A percentile compares a stretch with the other conserved stretches of the same genome.
phyloP scores from a whole-genome alignment of 331 rosid species.

The Malus hybrid region DNA sequence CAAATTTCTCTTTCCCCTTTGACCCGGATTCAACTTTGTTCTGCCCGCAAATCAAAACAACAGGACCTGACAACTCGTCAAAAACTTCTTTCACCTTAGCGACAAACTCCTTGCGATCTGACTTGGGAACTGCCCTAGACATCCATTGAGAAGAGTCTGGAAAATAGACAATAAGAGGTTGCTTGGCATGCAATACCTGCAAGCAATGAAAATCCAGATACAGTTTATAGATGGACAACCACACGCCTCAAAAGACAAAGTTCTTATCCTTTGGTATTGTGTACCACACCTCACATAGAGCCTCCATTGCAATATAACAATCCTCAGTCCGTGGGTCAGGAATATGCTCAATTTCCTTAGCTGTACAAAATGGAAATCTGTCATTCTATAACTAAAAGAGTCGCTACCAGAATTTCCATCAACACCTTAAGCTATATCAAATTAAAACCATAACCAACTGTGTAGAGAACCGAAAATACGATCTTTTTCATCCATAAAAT shows the following conservation, averaged over 20 bases:
- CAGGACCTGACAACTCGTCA: conserved; percentile 68
- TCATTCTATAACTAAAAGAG: background rate
- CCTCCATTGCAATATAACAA: conserved; percentile 77
- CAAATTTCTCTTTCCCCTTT: conserved; percentile 80
- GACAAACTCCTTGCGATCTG: conserved; percentile 67
- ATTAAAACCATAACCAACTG: background rate
- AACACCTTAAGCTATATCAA: background rate
- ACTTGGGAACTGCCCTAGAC: conserved; percentile 77
- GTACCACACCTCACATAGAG: conserved; percentile 69
- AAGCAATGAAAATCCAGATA: conserved; percentile 9
- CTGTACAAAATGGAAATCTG: conserved; percentile 34
- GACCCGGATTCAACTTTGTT: conserved; percentile 80
- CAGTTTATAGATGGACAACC: background rate
- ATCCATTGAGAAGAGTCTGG: conserved; percentile 94
- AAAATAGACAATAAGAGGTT: conserved; percentile 90
- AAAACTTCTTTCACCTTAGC: conserved; percentile 73
- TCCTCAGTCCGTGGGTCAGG: conserved; percentile 64
- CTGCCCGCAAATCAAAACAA: conserved; percentile 91
- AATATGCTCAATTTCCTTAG: conserved; percentile 74
- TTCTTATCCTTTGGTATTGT: background rate
- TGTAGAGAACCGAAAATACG: background rate
- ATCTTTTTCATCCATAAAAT: background rate
- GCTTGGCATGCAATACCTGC: conserved; percentile 64
- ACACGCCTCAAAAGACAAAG: background rate
- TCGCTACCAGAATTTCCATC: background rate